A percentile compares a stretch with the other conserved stretches of the same genome.
Conservation (phyloP, 805 yeast genomes). For the Saturnispora silvae region DNA sequence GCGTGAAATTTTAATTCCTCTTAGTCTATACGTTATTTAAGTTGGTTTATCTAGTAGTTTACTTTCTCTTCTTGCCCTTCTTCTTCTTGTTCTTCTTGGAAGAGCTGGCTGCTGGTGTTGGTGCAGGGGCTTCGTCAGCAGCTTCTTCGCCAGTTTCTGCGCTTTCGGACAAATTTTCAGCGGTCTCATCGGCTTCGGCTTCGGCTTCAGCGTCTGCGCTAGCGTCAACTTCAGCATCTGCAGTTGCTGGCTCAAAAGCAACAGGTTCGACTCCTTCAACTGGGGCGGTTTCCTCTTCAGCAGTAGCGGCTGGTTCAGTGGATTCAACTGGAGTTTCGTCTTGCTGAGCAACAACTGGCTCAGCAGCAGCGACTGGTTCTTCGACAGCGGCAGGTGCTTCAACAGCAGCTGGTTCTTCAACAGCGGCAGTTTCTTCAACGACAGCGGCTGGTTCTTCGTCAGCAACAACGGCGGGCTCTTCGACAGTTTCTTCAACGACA, state of each 20-base stretch:
- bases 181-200: neutral
- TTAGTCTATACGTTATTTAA: no score
- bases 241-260: constrained; percentile 6
- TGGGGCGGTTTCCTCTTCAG: constrained; percentile 10
- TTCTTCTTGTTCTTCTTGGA: constrained; percentile 9
- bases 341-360: no score
- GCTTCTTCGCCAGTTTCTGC: neutral
- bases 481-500: constrained; percentile 7
- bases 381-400: constrained; percentile 8
- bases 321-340: constrained; percentile 18
- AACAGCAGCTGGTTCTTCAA: constrained; percentile 3
- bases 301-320: constrained; percentile 12
- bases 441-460: constrained; percentile 8
- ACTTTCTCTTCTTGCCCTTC: constrained; percentile 12
- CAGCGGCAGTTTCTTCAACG: neutral
- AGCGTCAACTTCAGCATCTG: constrained; percentile 3
- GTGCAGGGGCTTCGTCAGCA: neutral
- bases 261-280: constrained; percentile 1
- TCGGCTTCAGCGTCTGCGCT: constrained; percentile 5
- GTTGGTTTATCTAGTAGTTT: no score
- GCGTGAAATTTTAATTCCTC: no score
- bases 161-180: constrained; percentile 1
- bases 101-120: neutral
- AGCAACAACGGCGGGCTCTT: neutral
- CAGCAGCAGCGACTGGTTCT: constrained; percentile 8